Conservation (phyloP, 176 grass and related monocot species). For the Saccharum spontaneum region DNA sequence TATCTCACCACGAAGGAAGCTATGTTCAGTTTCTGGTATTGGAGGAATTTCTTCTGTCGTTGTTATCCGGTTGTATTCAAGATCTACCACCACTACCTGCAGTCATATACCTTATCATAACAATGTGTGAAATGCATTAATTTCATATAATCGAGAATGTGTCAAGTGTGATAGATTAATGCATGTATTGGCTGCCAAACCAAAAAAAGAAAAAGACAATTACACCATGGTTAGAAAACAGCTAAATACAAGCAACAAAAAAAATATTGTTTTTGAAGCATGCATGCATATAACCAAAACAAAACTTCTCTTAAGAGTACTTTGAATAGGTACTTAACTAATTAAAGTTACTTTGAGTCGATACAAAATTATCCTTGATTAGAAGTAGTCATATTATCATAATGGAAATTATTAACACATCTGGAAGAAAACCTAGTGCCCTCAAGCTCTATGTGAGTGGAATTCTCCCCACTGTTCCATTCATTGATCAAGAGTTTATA, state of each 20-base stretch:
- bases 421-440: background rate
- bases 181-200: conserved; percentile 11
- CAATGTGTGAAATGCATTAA: background rate
- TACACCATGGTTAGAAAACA: conserved; percentile 25
- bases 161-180: conserved; percentile 1
- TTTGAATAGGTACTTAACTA: conserved; percentile 3
- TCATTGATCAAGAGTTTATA: too few species aligned
- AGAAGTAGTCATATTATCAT: background rate
- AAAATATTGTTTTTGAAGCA: conserved; percentile 11
- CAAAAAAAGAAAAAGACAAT: background rate
- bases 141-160: conserved; percentile 2
- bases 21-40: conserved; percentile 81
- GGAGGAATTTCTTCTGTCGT: conserved; percentile 91
- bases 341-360: background rate
- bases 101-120: conserved; percentile 34
- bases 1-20: conserved; percentile 93
- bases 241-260: conserved; percentile 13
- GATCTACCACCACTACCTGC: conserved; percentile 98
- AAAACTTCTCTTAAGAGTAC: background rate
- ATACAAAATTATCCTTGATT: background rate
- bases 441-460: background rate
- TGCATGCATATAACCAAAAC: background rate
- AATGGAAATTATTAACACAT: conserved; percentile 29
- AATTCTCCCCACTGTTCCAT: too few species aligned
- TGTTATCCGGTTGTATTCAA: conserved; percentile 93